Evolutionary conservation across 2,329 filamentous ascomycete genomes (phyloP).

Genomic region (Penicillium sp.): DNA sequence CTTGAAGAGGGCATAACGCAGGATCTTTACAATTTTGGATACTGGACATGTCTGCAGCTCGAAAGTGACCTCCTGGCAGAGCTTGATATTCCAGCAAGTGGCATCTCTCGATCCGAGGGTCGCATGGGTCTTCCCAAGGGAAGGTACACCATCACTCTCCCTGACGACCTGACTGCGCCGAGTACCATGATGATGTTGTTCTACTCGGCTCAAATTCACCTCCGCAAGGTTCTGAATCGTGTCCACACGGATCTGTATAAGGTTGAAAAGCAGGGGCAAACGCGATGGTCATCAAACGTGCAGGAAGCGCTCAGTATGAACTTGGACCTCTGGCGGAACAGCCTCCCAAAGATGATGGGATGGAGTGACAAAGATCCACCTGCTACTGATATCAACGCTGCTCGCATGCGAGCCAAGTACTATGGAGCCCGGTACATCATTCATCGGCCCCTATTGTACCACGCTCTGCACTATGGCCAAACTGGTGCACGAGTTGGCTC

Average conservation of each 20-base stretch:
- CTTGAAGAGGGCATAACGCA: slow-evolving; percentile 34
- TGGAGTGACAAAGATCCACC: slow-evolving; percentile 66
- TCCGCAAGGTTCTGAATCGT: slow-evolving; percentile 53
- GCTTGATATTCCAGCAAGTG: slow-evolving; percentile 59
- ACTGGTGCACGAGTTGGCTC: slow-evolving; percentile 33
- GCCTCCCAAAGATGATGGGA: slow-evolving; percentile 48
- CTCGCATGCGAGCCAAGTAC: slow-evolving; percentile 85
- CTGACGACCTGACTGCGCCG: slow-evolving; percentile 30
- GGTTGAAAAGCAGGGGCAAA: slow-evolving; percentile 32
- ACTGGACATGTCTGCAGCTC: slow-evolving; percentile 89
- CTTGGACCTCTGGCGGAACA: slow-evolving; percentile 50
- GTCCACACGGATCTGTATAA: slow-evolving; percentile 53
- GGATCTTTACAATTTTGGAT: slow-evolving; percentile 68
- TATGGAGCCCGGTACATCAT: slow-evolving; percentile 90
- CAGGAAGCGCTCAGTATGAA: slow-evolving; percentile 43
- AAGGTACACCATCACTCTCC: slow-evolving; percentile 29
- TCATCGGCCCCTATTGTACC: slow-evolving; percentile 68
- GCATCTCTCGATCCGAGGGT: slow-evolving; percentile 53
- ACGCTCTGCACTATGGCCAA: slow-evolving; percentile 49
- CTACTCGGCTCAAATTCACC: slow-evolving; percentile 57
- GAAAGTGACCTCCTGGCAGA: slow-evolving; percentile 95
- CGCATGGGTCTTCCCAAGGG: slow-evolving; percentile 39
- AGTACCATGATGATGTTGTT: slow-evolving; percentile 48
- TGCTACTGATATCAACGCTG: slow-evolving; percentile 68
- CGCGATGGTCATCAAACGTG: slow-evolving; percentile 35